Evolutionary conservation across 306 rosid species (phyloP).

Genomic region (Astragalus glycyphyllos): DNA sequence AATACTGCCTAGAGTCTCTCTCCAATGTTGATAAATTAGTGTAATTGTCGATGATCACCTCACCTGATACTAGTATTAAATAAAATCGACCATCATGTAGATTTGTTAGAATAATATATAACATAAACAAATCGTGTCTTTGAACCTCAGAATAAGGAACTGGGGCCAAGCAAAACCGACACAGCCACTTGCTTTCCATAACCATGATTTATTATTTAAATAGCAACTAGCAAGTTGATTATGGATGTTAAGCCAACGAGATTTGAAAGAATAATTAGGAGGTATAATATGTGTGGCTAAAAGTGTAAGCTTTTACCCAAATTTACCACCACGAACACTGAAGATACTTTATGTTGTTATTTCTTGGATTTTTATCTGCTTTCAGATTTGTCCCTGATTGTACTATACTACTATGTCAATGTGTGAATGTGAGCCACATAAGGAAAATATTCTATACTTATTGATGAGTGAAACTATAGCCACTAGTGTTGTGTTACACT

Average conservation of each 20-base stretch:
- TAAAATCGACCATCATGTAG: conserved; percentile 3
- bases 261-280: conserved; percentile 40
- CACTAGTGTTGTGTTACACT: conserved; percentile 34
- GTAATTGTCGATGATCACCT: conserved; percentile 14
- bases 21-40: conserved; percentile 11
- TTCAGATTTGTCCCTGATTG: conserved; percentile 37
- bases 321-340: conserved; percentile 28
- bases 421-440: conserved; percentile 44
- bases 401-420: neutral
- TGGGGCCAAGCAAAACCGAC: conserved; percentile 53
- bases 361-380: conserved; percentile 52
- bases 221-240: conserved; percentile 46
- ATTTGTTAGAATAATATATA: conserved; percentile 14
- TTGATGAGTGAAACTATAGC: conserved; percentile 34
- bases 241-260: conserved; percentile 31
- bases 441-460: conserved; percentile 38
- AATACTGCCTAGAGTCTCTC: conserved; percentile 31
- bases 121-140: neutral
- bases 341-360: conserved; percentile 41
- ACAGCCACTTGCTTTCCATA: conserved; percentile 60
- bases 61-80: neutral
- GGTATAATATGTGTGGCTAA: conserved; percentile 42
- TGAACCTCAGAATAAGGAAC: conserved; percentile 26
- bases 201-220: conserved; percentile 34
- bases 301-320: conserved; percentile 31